Conservation (phyloP, 306 rosid genomes). For the Phaseolus lunatus region DNA sequence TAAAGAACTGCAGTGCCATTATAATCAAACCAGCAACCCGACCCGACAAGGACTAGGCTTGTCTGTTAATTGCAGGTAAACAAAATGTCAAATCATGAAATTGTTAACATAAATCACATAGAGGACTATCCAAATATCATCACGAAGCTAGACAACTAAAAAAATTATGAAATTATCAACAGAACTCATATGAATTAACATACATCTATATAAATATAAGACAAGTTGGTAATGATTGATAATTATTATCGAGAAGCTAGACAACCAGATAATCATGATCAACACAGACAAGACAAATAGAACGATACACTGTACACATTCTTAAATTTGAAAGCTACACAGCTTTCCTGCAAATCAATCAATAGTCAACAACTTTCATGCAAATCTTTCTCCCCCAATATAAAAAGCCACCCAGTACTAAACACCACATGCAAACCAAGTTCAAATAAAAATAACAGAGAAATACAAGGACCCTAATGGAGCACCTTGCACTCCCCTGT, state of each 20-base stretch:
- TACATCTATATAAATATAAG: not conserved
- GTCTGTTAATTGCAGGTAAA: not conserved
- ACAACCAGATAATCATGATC: constrained; percentile 3
- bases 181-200: not conserved
- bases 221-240: not conserved
- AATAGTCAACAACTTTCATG: not conserved
- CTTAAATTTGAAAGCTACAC: not conserved
- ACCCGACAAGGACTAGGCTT: not conserved
- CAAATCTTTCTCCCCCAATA: not conserved
- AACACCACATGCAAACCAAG: not conserved
- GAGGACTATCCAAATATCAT: not conserved
- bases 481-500: not conserved
- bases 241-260: not conserved
- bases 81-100: not conserved
- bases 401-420: not conserved
- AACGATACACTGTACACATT: not conserved
- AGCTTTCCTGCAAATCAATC: constrained; percentile 1
- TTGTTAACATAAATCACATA: not conserved
- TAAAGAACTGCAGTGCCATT: not conserved
- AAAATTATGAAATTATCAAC: not conserved
- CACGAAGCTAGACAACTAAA: not conserved
- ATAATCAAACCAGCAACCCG: not conserved
- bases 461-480: constrained; percentile 22
- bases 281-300: constrained; percentile 9
- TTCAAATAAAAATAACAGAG: not conserved